phyloP scores from a whole-genome alignment of 2,329 filamentous ascomycete species.

The Pseudogymnoascus pannorum region DNA sequence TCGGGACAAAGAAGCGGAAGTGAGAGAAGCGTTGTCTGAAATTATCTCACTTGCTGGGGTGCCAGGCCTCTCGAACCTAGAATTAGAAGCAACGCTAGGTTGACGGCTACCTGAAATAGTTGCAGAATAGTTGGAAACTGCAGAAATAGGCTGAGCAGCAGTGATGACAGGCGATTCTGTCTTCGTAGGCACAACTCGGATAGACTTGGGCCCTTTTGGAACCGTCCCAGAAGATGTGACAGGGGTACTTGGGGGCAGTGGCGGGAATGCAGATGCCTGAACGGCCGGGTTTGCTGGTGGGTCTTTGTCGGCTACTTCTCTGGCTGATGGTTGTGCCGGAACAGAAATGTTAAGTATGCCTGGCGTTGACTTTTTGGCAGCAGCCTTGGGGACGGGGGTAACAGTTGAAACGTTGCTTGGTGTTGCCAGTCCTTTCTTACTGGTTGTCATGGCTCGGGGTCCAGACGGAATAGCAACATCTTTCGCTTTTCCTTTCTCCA shows the following conservation, averaged over 20 bases:
- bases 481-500: slow-evolving; percentile 35
- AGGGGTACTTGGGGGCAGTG: slow-evolving; percentile 41
- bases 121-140: slow-evolving; percentile 31
- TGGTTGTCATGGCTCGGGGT: slow-evolving; percentile 13
- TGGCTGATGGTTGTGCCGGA: slow-evolving; percentile 33
- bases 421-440: slow-evolving; percentile 10
- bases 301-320: slow-evolving; percentile 14
- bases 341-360: slow-evolving; percentile 44
- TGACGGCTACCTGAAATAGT: slow-evolving; percentile 41
- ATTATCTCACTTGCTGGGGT: slow-evolving; percentile 67
- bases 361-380: slow-evolving; percentile 21
- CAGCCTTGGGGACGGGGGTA: slow-evolving; percentile 1
- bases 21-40: slow-evolving; percentile 69
- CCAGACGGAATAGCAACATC: slow-evolving; percentile 11
- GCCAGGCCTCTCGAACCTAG: slow-evolving; percentile 48
- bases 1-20: slow-evolving; percentile 65
- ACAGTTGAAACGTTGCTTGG: slow-evolving; percentile 12
- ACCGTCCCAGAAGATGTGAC: slow-evolving; percentile 40
- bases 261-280: slow-evolving; percentile 39
- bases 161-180: slow-evolving; percentile 43
- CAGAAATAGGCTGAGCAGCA: slow-evolving; percentile 25
- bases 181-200: slow-evolving; percentile 64
- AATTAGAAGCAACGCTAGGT: slow-evolving; percentile 42
- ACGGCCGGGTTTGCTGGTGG: slow-evolving; percentile 16
- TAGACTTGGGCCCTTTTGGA: slow-evolving; percentile 52